Conservation (phyloP, 2,329 filamentous ascomycete species). For the Diaporthe australafricana region DNA sequence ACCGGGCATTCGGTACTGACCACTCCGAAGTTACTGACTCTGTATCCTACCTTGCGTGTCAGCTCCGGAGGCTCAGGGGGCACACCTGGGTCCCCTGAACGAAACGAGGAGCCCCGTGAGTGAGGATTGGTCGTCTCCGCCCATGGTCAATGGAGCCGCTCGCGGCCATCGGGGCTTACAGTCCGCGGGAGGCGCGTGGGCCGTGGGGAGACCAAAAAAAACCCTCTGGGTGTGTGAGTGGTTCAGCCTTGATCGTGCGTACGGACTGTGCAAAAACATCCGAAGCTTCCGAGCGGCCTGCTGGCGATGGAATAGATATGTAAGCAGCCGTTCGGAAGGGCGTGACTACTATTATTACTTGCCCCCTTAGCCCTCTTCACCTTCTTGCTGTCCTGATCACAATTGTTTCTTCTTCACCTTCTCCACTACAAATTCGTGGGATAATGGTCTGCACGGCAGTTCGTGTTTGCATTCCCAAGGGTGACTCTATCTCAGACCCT, state of each 20-base stretch:
- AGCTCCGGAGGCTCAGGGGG: background rate
- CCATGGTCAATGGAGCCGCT: background rate
- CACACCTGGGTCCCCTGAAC: background rate
- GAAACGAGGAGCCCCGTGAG: background rate
- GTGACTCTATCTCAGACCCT: background rate
- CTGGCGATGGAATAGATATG: constrained; percentile 8
- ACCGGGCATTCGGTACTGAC: background rate
- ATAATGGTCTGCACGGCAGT: too few species aligned
- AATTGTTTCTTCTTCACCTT: background rate
- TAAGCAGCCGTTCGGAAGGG: constrained; percentile 2
- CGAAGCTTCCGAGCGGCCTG: constrained; percentile 22
- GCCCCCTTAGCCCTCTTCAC: background rate
- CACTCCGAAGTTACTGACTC: constrained; percentile 7
- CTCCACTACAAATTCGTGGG: background rate
- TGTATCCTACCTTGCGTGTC: background rate
- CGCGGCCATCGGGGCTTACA: background rate
- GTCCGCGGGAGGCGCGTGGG: constrained; percentile 1
- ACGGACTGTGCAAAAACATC: constrained; percentile 17
- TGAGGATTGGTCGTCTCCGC: constrained; percentile 10
- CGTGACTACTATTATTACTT: background rate
- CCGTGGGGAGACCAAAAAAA: constrained; percentile 1
- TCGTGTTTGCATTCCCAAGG: background rate
- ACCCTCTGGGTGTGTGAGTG: constrained; percentile 1
- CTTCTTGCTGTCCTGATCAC: background rate
- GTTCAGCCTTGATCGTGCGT: constrained; percentile 8